Percentiles rank a stretch among this genome's conserved stretches.
Conservation (phyloP, 345 rosid species). For the Arabidopsis arenosa region DNA sequence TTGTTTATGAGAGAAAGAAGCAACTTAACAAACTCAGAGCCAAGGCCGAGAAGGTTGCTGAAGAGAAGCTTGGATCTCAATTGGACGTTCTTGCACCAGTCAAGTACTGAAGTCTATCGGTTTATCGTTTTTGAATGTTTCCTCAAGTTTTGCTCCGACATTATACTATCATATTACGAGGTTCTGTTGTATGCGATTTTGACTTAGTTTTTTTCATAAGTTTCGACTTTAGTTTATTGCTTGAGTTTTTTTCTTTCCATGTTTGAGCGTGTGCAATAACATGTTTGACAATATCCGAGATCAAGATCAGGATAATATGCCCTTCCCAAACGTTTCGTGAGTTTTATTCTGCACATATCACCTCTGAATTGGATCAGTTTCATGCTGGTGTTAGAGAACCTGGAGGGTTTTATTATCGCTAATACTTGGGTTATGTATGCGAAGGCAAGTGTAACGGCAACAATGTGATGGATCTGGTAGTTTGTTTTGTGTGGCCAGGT, state of each 20-base stretch:
- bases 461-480: not conserved
- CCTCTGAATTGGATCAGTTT: too few species aligned
- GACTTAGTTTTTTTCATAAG: conserved; percentile 6
- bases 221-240: not conserved
- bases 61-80: conserved; percentile 80
- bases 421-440: too few species aligned
- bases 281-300: too few species aligned
- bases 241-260: too few species aligned
- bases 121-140: conserved; percentile 20
- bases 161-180: not conserved
- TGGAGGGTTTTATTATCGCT: too few species aligned
- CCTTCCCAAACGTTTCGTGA: too few species aligned
- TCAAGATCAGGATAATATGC: too few species aligned
- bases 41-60: conserved; percentile 81
- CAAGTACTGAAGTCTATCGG: conserved; percentile 51
- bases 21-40: conserved; percentile 72
- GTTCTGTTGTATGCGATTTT: conserved; percentile 18
- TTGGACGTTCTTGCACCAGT: conserved; percentile 66
- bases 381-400: too few species aligned
- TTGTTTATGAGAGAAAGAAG: conserved; percentile 76
- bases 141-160: conserved; percentile 12
- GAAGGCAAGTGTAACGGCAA: too few species aligned
- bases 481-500: not conserved
- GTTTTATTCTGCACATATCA: too few species aligned
- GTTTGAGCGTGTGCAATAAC: too few species aligned